Percentiles rank a stretch among this genome's conserved stretches.
phyloP scores from a whole-genome alignment of 2,329 filamentous ascomycete genomes.

The Colletotrichum tropicicola region DNA sequence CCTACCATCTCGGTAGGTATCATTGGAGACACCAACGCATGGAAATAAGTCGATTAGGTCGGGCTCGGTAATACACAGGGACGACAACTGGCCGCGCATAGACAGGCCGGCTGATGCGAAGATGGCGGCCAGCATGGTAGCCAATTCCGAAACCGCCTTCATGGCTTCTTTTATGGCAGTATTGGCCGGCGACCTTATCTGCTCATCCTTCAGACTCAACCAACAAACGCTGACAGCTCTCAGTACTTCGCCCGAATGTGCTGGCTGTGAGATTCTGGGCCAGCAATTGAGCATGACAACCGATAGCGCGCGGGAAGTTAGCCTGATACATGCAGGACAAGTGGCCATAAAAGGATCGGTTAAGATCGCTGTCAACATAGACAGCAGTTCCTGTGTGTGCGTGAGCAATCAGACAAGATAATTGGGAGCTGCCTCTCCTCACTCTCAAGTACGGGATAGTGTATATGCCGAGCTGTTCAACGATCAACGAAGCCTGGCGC shows the following conservation, averaged over 20 bases:
- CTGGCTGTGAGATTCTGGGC: constrained; percentile 66
- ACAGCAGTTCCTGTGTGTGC: constrained; percentile 70
- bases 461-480: constrained; percentile 68
- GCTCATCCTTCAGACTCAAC: constrained; percentile 61
- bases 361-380: constrained; percentile 71
- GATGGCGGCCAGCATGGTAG: constrained; percentile 43
- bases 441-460: constrained; percentile 75
- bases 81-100: constrained; percentile 39
- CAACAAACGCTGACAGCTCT: constrained; percentile 70
- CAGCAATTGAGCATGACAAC: constrained; percentile 71
- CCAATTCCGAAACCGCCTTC: constrained; percentile 42
- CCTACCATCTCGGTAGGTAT: neutral
- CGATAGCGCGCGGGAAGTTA: constrained; percentile 63
- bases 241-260: constrained; percentile 71
- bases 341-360: constrained; percentile 73
- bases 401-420: neutral
- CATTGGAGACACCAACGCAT: neutral
- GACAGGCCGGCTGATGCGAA: constrained; percentile 29
- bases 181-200: constrained; percentile 32
- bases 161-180: constrained; percentile 37
- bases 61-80: constrained; percentile 42
- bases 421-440: constrained; percentile 20
- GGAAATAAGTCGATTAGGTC: constrained; percentile 35
- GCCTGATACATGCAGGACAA: constrained; percentile 60
- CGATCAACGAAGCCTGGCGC: constrained; percentile 54